Evolutionary conservation across 352 stramenopile genomes (phyloP).

Genomic region (Globisporangium ultimum): DNA sequence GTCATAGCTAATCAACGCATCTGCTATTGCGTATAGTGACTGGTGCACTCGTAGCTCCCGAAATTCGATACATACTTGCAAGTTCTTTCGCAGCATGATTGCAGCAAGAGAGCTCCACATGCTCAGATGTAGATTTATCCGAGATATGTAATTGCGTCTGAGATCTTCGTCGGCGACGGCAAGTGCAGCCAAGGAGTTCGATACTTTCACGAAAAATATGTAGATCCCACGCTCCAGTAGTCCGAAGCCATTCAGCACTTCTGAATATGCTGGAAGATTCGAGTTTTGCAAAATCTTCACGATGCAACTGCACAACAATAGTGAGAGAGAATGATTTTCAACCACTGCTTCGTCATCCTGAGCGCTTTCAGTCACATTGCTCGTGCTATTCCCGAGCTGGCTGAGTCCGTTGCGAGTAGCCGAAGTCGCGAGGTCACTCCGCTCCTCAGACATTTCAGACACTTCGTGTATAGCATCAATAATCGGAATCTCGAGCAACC

Average conservation of each 20-base stretch:
- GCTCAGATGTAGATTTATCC: conserved; percentile 32
- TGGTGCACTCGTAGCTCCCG: conserved; percentile 51
- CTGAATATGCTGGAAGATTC: conserved; percentile 28
- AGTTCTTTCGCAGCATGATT: conserved; percentile 56
- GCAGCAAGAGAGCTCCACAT: conserved; percentile 38
- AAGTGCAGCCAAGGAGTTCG: conserved; percentile 30
- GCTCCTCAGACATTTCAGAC: too few species aligned
- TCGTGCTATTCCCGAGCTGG: neutral
- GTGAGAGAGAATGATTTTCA: conserved; percentile 19
- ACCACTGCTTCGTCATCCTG: neutral
- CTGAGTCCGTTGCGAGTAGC: neutral
- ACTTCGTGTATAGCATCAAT: too few species aligned
- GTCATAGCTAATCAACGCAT: conserved; percentile 28
- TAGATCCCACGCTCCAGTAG: conserved; percentile 68
- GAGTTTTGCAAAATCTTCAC: conserved; percentile 56
- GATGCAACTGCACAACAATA: conserved; percentile 54
- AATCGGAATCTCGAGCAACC: conserved; percentile 13
- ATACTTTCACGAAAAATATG: conserved; percentile 42
- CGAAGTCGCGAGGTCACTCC: too few species aligned
- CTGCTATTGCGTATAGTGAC: conserved; percentile 55
- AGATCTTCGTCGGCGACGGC: conserved; percentile 8
- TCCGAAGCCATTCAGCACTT: conserved; percentile 51
- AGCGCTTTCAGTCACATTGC: neutral
- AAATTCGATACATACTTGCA: conserved; percentile 40
- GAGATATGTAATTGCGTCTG: conserved; percentile 17